Conservation (phyloP, 2,329 filamentous ascomycete genomes). For the Aspergillus sp. region DNA sequence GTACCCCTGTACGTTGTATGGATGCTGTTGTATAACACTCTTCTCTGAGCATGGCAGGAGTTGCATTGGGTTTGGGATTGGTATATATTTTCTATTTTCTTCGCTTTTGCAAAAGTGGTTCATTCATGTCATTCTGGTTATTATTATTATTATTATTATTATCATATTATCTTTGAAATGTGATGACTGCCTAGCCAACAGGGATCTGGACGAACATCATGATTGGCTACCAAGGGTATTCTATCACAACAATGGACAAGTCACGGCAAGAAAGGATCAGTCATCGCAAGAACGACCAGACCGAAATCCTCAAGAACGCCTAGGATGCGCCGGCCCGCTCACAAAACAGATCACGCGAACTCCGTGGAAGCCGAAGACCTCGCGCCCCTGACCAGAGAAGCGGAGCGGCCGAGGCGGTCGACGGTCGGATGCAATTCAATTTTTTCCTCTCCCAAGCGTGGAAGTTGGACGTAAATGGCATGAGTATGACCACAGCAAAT, state of each 20-base stretch:
- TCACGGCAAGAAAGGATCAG: slow-evolving; percentile 1
- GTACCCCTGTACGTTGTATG: slow-evolving; percentile 17
- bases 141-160: no score
- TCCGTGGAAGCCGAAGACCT: slow-evolving; percentile 10
- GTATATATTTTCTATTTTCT: slow-evolving; percentile 3
- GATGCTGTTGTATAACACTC: slow-evolving; percentile 30
- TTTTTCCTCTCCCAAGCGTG: background rate
- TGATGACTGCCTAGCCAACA: background rate
- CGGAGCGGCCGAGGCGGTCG: background rate
- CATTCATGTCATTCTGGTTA: no score
- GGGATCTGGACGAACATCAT: slow-evolving; percentile 1
- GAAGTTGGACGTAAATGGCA: background rate
- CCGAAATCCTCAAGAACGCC: slow-evolving; percentile 21
- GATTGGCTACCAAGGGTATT: slow-evolving; percentile 6
- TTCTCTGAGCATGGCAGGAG: slow-evolving; percentile 31
- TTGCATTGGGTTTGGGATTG: slow-evolving; percentile 15
- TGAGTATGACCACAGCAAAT: background rate
- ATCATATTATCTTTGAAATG: no score
- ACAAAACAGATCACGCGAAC: slow-evolving; percentile 12
- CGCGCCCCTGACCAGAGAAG: slow-evolving; percentile 3
- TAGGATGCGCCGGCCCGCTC: slow-evolving; percentile 22
- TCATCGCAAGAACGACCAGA: slow-evolving; percentile 1
- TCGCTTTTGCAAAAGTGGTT: background rate
- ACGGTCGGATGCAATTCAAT: background rate
- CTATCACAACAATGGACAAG: slow-evolving; percentile 11